Evolutionary conservation across 2,329 filamentous ascomycete genomes (phyloP).

Genomic region (Paraphaeosphaeria sporulosa): DNA sequence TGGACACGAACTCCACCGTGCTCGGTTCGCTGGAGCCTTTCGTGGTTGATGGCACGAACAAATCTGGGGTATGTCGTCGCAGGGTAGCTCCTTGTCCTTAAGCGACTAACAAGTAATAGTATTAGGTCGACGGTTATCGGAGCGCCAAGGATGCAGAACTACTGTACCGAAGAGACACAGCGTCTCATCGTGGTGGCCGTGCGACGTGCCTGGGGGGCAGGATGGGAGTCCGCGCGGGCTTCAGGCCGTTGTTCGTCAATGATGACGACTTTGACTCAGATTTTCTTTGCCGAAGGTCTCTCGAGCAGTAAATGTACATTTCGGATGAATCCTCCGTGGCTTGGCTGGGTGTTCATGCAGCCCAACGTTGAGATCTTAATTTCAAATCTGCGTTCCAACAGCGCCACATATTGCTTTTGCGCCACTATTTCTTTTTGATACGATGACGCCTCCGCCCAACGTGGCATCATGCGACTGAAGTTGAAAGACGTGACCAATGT

Average conservation of each 20-base stretch:
- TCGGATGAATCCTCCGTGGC: not conserved
- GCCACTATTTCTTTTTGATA: not conserved
- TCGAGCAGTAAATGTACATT: not conserved
- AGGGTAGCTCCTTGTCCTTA: not conserved
- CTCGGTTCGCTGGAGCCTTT: conserved; percentile 41
- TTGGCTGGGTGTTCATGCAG: not conserved
- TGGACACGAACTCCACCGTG: conserved; percentile 45
- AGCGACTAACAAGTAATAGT: conserved; percentile 23
- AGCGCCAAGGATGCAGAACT: not conserved
- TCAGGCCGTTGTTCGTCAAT: not conserved
- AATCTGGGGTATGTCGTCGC: conserved; percentile 26
- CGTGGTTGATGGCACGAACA: conserved; percentile 40
- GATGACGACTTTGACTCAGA: not conserved
- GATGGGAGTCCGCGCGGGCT: not conserved
- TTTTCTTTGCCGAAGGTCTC: not conserved
- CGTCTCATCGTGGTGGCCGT: not conserved
- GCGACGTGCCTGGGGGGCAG: not conserved
- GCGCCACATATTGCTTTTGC: conserved; percentile 1
- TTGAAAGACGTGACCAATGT: not conserved
- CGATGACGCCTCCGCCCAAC: not conserved
- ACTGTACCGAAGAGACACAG: not conserved
- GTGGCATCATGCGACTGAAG: not conserved
- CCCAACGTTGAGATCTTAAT: not conserved
- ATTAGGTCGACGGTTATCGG: conserved; percentile 11
- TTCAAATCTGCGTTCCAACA: not conserved